phyloP scores from a whole-genome alignment of 2,329 filamentous ascomycete species.

The Aaosphaeria arxii region DNA sequence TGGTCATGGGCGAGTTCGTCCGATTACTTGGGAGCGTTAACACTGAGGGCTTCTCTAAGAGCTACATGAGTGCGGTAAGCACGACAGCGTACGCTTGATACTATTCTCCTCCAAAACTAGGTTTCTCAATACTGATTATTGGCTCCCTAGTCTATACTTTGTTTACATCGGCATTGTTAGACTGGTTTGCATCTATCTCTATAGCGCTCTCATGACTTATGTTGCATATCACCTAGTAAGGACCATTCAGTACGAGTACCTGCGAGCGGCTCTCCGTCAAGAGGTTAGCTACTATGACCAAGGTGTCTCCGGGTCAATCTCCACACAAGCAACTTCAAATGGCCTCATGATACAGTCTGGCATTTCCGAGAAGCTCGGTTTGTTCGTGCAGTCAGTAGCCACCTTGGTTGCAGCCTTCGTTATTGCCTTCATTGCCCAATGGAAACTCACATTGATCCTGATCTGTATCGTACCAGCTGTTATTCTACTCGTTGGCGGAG shows the following conservation, averaged over 20 bases:
- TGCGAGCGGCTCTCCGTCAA: conserved; percentile 7
- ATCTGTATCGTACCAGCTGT: conserved; percentile 61
- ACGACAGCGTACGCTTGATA: too few species aligned
- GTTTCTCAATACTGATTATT: not conserved
- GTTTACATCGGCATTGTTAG: not conserved
- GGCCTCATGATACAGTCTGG: conserved; percentile 6
- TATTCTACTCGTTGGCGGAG: conserved; percentile 2
- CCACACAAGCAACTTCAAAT: conserved; percentile 6
- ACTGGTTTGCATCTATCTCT: not conserved
- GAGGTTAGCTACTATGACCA: conserved; percentile 7
- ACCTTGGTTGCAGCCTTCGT: conserved; percentile 67
- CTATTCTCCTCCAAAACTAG: too few species aligned
- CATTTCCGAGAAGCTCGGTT: conserved; percentile 8
- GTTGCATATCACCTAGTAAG: not conserved
- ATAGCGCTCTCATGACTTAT: not conserved
- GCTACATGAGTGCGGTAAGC: too few species aligned
- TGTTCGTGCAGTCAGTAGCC: conserved; percentile 5
- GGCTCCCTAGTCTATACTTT: not conserved
- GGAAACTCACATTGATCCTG: conserved; percentile 81
- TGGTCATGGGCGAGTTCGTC: not conserved
- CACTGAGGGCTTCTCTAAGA: not conserved
- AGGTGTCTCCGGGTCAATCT: conserved; percentile 2
- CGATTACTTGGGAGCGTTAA: not conserved
- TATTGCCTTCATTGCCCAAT: conserved; percentile 83
- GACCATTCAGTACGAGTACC: conserved; percentile 1